A percentile compares a stretch with the other conserved stretches of the same genome.
Conservation (phyloP, 1,284 basidiomycete species). For the Anthracocystis walkeri region DNA sequence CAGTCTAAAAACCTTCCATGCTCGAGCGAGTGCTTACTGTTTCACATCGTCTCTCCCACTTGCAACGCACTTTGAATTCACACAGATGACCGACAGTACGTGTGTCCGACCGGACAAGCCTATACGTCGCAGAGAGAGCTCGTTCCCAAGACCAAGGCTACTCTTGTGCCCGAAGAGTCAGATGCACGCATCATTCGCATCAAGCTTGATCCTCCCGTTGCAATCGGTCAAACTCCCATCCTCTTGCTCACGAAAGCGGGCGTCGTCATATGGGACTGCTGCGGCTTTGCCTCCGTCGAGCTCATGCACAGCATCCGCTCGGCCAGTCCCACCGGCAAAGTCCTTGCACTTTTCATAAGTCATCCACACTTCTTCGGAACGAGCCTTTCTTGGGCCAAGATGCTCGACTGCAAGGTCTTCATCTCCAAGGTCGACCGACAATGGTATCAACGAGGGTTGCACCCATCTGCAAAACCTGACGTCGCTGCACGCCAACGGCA, state of each 20-base stretch:
- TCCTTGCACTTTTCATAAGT: conserved; percentile 33
- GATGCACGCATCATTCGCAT: conserved; percentile 33
- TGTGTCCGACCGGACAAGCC: conserved; percentile 31
- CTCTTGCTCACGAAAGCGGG: conserved; percentile 27
- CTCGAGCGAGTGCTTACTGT: not conserved
- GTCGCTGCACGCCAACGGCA: conserved; percentile 23
- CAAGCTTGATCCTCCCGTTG: conserved; percentile 38
- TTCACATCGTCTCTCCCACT: not conserved
- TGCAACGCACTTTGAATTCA: not conserved
- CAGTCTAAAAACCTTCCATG: not conserved
- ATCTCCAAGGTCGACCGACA: conserved; percentile 40
- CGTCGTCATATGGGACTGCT: conserved; percentile 41
- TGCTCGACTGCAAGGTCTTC: conserved; percentile 47
- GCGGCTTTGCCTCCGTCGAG: conserved; percentile 31
- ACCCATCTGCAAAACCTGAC: conserved; percentile 20
- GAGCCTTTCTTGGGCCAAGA: conserved; percentile 37
- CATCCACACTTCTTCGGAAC: conserved; percentile 44
- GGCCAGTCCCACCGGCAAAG: conserved; percentile 30
- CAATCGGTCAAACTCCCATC: conserved; percentile 44
- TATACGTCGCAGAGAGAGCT: conserved; percentile 33
- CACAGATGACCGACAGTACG: conserved; percentile 38
- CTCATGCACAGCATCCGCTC: conserved; percentile 28
- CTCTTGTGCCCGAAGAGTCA: conserved; percentile 32
- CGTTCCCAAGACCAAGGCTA: conserved; percentile 21
- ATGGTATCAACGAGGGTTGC: conserved; percentile 41